A percentile compares a stretch with the other conserved stretches of the same genome.
phyloP scores from a whole-genome alignment of 2,329 filamentous ascomycete species.

The Pleurostoma richardsiae region DNA sequence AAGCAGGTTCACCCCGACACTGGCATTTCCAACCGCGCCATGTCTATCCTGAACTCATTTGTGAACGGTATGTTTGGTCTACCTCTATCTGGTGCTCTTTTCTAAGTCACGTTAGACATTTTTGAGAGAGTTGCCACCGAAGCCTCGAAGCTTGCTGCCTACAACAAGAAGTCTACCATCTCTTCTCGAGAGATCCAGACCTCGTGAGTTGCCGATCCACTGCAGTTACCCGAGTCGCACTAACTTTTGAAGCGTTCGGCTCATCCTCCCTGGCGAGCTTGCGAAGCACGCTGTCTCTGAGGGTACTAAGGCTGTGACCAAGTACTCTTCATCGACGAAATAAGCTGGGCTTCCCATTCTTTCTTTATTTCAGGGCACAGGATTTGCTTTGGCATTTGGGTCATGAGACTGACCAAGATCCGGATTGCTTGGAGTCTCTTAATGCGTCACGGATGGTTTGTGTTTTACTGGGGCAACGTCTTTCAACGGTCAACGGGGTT shows the following conservation, averaged over 20 bases:
- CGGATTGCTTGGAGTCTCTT: constrained; percentile 51
- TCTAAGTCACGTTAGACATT: constrained; percentile 66
- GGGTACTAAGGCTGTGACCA: constrained; percentile 99
- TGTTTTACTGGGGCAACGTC: constrained; percentile 61
- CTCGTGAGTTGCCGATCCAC: constrained; percentile 62
- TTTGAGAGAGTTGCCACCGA: constrained; percentile 99
- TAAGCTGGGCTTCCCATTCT: constrained; percentile 52
- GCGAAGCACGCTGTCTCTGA: constrained; percentile 99
- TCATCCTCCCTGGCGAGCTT: constrained; percentile 97
- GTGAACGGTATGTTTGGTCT: constrained; percentile 73
- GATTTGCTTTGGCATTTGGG: constrained; percentile 52
- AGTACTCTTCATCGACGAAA: constrained; percentile 99
- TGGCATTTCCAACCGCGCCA: constrained; percentile 99
- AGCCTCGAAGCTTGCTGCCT: constrained; percentile 97
- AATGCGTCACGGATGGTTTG: constrained; percentile 69
- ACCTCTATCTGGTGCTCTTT: constrained; percentile 13
- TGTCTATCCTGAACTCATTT: constrained; percentile 99
- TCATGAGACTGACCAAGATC: constrained; percentile 48
- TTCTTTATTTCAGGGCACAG: constrained; percentile 52
- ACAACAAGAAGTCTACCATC: constrained; percentile 99
- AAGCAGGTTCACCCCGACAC: constrained; percentile 99
- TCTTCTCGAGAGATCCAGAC: constrained; percentile 99
- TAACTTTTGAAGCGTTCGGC: constrained; percentile 59
- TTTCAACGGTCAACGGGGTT: constrained; percentile 66
- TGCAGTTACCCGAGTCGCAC: not conserved